Percentiles rank a stretch among this genome's conserved stretches.
Evolutionary conservation across 345 rosid genomes (phyloP).

Genomic region (Euphorbia lathyris): DNA sequence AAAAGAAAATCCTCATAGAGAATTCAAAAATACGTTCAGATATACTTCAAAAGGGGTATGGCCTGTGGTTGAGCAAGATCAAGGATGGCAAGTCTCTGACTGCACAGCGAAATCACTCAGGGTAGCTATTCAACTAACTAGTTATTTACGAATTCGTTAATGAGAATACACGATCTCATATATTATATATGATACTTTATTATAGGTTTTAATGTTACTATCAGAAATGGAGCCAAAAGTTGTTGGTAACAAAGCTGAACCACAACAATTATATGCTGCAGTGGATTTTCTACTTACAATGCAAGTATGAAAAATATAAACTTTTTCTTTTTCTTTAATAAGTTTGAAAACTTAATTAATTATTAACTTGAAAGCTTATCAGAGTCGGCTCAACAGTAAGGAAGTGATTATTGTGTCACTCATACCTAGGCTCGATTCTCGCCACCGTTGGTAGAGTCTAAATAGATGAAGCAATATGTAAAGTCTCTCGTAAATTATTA

Average conservation of each 20-base stretch:
- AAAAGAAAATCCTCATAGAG: slow-evolving; percentile 6
- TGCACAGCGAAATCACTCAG: slow-evolving; percentile 17
- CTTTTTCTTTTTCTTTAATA: no score
- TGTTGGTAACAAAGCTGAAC: slow-evolving; percentile 12
- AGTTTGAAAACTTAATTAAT: no score
- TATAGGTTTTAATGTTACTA: slow-evolving; percentile 4
- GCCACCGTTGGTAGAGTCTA: no score
- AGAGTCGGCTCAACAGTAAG: no score
- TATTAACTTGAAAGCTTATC: no score
- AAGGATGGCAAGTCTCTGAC: slow-evolving; percentile 23
- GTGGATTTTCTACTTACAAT: slow-evolving; percentile 21
- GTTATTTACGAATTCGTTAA: neutral
- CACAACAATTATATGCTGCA: slow-evolving; percentile 12
- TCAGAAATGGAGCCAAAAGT: slow-evolving; percentile 12
- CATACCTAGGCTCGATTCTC: no score
- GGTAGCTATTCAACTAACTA: neutral
- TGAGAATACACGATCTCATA: no score
- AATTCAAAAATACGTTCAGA: neutral
- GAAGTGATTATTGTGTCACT: no score
- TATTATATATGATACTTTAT: no score
- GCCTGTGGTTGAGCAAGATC: slow-evolving; percentile 16
- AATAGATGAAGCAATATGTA: no score
- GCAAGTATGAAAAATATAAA: slow-evolving; percentile 9
- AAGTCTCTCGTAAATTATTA: no score
- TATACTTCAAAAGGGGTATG: slow-evolving; percentile 13